Conservation (phyloP, 192 early-diverging fungal species). For the Geranomyces michiganensis region DNA sequence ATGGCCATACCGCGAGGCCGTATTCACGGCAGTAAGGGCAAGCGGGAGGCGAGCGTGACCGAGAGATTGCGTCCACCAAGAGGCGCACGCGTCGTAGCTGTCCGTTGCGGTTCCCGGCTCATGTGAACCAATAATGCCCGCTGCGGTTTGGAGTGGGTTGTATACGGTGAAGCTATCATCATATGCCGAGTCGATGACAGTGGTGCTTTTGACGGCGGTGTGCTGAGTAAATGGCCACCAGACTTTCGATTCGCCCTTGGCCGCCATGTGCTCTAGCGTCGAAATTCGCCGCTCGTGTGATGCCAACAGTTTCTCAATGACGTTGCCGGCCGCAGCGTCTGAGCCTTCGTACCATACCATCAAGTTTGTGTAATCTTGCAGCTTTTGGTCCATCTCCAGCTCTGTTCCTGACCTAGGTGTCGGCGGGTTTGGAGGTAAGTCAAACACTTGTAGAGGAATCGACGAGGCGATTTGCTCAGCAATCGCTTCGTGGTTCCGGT, state of each 20-base stretch:
- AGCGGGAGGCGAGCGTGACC: conserved; percentile 70
- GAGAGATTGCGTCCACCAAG: conserved; percentile 83
- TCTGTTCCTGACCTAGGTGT: not conserved
- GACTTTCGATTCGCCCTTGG: conserved; percentile 49
- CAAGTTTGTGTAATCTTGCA: conserved; percentile 58
- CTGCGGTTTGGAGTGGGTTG: conserved; percentile 12
- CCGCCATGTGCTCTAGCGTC: conserved; percentile 56
- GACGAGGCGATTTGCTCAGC: conserved; percentile 23
- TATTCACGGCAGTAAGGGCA: conserved; percentile 62
- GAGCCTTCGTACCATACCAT: conserved; percentile 59
- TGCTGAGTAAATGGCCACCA: conserved; percentile 91
- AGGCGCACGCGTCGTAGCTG: conserved; percentile 73
- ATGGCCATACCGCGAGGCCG: conserved; percentile 77
- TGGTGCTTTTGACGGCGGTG: conserved; percentile 54
- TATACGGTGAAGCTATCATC: conserved; percentile 65
- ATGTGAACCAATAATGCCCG: not conserved
- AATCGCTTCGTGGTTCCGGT: conserved; percentile 61
- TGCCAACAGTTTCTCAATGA: conserved; percentile 51
- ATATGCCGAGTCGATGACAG: conserved; percentile 76
- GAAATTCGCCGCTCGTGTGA: conserved; percentile 58
- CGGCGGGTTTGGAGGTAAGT: conserved; percentile 49
- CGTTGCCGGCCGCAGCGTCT: conserved; percentile 43
- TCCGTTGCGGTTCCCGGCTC: conserved; percentile 11
- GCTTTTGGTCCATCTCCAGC: conserved; percentile 26
- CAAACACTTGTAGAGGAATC: conserved; percentile 35